phyloP scores from a whole-genome alignment of 192 early-diverging fungal species.

The Diversispora epigaea region DNA sequence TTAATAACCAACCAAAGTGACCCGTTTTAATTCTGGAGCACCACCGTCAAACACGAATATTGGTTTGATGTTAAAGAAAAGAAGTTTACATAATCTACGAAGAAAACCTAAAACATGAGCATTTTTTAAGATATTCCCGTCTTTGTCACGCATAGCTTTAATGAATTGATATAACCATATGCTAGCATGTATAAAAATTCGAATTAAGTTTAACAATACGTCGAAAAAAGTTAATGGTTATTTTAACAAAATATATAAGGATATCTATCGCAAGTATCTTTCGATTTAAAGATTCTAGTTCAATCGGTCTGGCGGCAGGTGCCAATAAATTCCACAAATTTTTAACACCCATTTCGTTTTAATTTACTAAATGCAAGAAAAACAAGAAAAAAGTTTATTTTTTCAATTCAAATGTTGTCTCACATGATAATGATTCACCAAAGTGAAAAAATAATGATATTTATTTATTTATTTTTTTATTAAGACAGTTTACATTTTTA shows the following conservation, averaged over 20 bases:
- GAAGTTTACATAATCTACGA: constrained; percentile 88
- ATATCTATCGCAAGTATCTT: constrained; percentile 81
- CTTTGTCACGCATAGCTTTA: constrained; percentile 87
- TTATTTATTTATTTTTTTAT: too few species aligned
- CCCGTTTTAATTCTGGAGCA: constrained; percentile 80
- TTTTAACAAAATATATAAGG: constrained; percentile 13
- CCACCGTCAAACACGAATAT: constrained; percentile 98
- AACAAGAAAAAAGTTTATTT: too few species aligned
- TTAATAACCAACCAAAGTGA: constrained; percentile 58
- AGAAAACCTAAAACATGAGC: constrained; percentile 94
- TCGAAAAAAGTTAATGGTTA: too few species aligned
- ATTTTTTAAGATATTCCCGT: constrained; percentile 78
- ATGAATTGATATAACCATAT: constrained; percentile 99
- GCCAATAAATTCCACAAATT: constrained; percentile 87
- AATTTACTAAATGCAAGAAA: too few species aligned
- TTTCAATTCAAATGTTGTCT: too few species aligned
- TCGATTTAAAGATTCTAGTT: constrained; percentile 76
- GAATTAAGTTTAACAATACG: too few species aligned
- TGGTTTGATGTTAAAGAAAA: constrained; percentile 86
- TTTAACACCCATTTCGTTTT: constrained; percentile 83
- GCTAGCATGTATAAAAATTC: constrained; percentile 54
- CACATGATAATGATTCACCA: too few species aligned
- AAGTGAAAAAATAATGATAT: too few species aligned
- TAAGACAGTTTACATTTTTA: too few species aligned
- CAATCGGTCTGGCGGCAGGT: constrained; percentile 71